phyloP scores from a whole-genome alignment of 805 yeast species.

The Schwanniomyces vanrijiae region DNA sequence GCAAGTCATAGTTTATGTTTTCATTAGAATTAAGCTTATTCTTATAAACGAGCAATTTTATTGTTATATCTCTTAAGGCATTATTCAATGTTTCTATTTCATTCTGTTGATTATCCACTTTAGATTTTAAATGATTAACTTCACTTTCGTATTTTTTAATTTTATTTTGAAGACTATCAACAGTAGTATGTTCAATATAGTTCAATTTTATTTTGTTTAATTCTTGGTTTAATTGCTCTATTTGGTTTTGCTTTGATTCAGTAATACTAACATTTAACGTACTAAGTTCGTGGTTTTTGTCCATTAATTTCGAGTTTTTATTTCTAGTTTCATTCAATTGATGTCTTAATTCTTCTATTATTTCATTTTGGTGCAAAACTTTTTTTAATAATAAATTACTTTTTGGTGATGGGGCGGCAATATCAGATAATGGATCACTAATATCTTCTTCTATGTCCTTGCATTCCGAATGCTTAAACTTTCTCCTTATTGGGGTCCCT shows the following conservation, averaged over 20 bases:
- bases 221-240: neutral
- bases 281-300: constrained; percentile 1
- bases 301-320: neutral
- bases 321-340: neutral
- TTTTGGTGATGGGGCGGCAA: neutral
- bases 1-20: neutral
- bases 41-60: constrained; percentile 1
- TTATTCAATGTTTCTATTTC: neutral
- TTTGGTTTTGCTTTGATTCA: neutral
- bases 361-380: constrained; percentile 6
- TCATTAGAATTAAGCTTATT: neutral
- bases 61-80: neutral
- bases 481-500: neutral
- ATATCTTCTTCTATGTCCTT: neutral
- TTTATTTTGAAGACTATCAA: neutral
- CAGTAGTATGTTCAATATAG: neutral
- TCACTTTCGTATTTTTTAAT: neutral
- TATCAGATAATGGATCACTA: neutral
- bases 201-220: neutral
- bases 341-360: constrained; percentile 3
- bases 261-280: neutral
- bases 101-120: neutral
- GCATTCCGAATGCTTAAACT: neutral
- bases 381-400: constrained; percentile 7
- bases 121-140: neutral